Evolutionary conservation across 768 basidiomycete genomes (phyloP), one percentile per base, ranked within the genome.

Genomic region (Rhodotorula kratochvilovae): DNA sequence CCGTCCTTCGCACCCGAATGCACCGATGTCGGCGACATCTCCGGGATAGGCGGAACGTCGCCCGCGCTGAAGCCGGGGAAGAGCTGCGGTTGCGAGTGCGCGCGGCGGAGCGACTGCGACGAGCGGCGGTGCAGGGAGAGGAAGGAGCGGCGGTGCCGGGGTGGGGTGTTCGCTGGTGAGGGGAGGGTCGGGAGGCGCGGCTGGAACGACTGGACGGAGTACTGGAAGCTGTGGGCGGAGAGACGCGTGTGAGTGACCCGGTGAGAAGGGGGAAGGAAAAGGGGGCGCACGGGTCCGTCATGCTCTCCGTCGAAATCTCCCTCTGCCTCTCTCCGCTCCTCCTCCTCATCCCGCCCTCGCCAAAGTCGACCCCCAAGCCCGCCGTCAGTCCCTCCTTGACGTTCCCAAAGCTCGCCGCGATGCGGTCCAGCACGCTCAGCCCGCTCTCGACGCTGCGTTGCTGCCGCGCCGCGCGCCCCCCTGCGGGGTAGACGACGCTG

Each of bases 231-330:
- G 43, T 5, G 4, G 17, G 15, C 15, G 42, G 42, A 8, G 42
- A n/a, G n/a, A n/a, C n/a, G n/a, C n/a, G n/a, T n/a, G n/a, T 8
- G 21, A 48, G 48, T n/a, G 16, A 25, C 6, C 1, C 5, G 0
- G 31, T 0, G 29, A 13, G 46, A 13, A 65, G 27, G 25, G 33
- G 29, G 16, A 27, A 7, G 8, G 25, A 48, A 27, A 15, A 0
- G 12, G 13, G 35, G n/a, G 43, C 64, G 31, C 16, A 65, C 64
- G 64, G 64, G 15, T 65, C 64, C 16, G 56, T 39, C 45, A 31
- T 43, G 27, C 45, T 48, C 64, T 65, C 64, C 19, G 33, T 58
- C 45, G 55, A 57, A 21, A 58, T 5, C 64, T 65, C 64, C 45
- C 64, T 46, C 33, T 21, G 7, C 42, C 63, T 31, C 50, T 15